phyloP scores from a whole-genome alignment of 495 filamentous ascomycete genomes.

The Aspergillus avenaceus region DNA sequence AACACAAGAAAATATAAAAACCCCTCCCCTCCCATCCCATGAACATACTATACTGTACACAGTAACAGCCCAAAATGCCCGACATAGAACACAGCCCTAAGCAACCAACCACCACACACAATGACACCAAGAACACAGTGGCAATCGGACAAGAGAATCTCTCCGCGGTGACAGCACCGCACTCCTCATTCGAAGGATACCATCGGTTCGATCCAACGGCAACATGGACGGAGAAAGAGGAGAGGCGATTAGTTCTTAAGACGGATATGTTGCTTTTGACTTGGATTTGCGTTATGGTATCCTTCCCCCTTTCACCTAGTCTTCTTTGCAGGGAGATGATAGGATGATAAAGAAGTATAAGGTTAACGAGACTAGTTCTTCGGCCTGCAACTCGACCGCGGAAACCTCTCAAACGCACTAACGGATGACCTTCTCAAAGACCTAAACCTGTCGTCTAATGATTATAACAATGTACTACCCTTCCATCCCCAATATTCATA shows the following conservation, averaged over 20 bases:
- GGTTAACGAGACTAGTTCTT: slow-evolving; percentile 36
- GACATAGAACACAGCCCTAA: slow-evolving; percentile 15
- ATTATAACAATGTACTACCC: slow-evolving; percentile 32
- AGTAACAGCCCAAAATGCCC: no score
- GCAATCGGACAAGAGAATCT: slow-evolving; percentile 22
- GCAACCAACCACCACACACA: neutral
- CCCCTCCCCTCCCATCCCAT: no score
- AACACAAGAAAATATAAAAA: no score
- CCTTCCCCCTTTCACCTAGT: neutral
- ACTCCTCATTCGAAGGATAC: slow-evolving; percentile 40
- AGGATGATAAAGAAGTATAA: no score
- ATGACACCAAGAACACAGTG: slow-evolving; percentile 9
- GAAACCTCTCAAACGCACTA: slow-evolving; percentile 50
- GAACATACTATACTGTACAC: no score
- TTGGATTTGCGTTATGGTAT: slow-evolving; percentile 40
- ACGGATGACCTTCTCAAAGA: slow-evolving; percentile 52
- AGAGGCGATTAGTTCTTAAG: slow-evolving; percentile 45
- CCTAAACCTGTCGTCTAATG: slow-evolving; percentile 48
- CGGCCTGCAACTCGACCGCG: slow-evolving; percentile 52
- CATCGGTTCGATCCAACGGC: slow-evolving; percentile 48
- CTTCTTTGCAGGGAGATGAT: neutral
- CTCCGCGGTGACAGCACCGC: slow-evolving; percentile 16
- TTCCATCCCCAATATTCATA: no score
- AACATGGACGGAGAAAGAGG: slow-evolving; percentile 49
- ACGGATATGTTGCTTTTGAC: slow-evolving; percentile 44